Evolutionary conservation across 495 filamentous ascomycete species (phyloP).

Genomic region (Penicillium daleae): DNA sequence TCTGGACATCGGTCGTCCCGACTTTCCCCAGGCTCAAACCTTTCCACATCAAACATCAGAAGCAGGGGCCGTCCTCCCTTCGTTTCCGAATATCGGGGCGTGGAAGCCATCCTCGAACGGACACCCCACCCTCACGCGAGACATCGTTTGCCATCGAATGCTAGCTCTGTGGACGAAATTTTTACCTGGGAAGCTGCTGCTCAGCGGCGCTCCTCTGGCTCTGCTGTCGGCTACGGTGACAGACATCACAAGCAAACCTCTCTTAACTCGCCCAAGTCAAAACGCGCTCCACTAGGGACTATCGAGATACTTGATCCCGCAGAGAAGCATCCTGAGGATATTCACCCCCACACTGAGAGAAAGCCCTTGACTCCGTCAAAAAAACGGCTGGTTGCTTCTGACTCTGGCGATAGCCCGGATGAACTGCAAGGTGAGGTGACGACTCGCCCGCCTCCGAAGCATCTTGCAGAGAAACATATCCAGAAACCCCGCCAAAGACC

Average conservation of each 20-base stretch:
- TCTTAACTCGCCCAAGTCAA: background rate
- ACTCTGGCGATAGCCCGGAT: constrained; percentile 46
- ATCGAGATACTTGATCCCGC: constrained; percentile 22
- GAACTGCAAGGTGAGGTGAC: constrained; percentile 49
- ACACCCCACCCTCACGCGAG: constrained; percentile 6
- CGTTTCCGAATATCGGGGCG: constrained; percentile 27
- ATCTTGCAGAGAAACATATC: constrained; percentile 9
- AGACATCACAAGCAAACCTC: background rate
- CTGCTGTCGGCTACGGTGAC: background rate
- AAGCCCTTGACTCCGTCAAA: constrained; percentile 3
- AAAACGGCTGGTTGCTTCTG: constrained; percentile 13
- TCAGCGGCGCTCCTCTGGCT: constrained; percentile 29
- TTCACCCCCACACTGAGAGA: background rate
- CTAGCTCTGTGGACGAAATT: constrained; percentile 21
- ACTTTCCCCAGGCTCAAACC: constrained; percentile 29
- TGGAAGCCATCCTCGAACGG: constrained; percentile 24
- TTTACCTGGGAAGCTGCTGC: constrained; percentile 36
- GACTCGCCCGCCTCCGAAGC: constrained; percentile 28
- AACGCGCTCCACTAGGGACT: constrained; percentile 6
- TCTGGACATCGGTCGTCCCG: constrained; percentile 14
- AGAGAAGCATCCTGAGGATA: background rate
- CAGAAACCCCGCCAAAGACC: constrained; percentile 1
- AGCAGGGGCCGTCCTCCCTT: background rate
- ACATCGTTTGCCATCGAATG: constrained; percentile 10
- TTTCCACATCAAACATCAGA: constrained; percentile 21